A percentile compares a stretch with the other conserved stretches of the same genome.
phyloP scores from a whole-genome alignment of 805 yeast species.

The Blastobotrys attinorum region DNA sequence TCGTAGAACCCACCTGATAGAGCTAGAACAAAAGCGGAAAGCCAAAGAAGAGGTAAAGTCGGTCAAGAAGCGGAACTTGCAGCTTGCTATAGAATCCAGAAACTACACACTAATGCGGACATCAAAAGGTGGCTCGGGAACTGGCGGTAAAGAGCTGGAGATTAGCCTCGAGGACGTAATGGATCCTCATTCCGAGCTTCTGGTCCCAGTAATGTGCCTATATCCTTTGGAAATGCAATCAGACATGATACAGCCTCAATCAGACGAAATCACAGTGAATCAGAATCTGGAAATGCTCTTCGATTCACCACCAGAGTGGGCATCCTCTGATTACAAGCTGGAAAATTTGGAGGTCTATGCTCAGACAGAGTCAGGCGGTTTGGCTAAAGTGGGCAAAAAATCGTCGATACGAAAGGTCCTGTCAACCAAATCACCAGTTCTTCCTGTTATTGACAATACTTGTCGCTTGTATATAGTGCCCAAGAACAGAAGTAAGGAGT shows the following conservation, averaged over 20 bases:
- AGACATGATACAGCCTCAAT: slow-evolving; percentile 67
- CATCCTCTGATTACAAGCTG: slow-evolving; percentile 47
- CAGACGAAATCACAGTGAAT: slow-evolving; percentile 61
- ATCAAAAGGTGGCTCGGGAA: slow-evolving; percentile 26
- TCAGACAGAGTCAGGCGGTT: slow-evolving; percentile 79
- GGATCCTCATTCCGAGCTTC: slow-evolving; percentile 55
- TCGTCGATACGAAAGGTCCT: slow-evolving; percentile 57
- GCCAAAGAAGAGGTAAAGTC: slow-evolving; percentile 31
- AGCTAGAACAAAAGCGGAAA: slow-evolving; percentile 21
- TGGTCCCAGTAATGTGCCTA: slow-evolving; percentile 72
- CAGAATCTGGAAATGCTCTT: slow-evolving; percentile 56
- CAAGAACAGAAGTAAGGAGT: slow-evolving; percentile 50
- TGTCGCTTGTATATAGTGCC: slow-evolving; percentile 75
- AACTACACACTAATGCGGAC: slow-evolving; percentile 42
- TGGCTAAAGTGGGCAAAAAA: slow-evolving; percentile 78
- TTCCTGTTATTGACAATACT: slow-evolving; percentile 71
- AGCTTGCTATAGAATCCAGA: slow-evolving; percentile 55
- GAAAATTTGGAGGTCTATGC: slow-evolving; percentile 62
- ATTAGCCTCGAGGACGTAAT: slow-evolving; percentile 21
- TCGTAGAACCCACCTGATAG: slow-evolving; percentile 28
- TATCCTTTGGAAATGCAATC: slow-evolving; percentile 82
- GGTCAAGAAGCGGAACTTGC: slow-evolving; percentile 34
- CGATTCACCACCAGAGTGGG: slow-evolving; percentile 64
- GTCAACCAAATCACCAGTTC: slow-evolving; percentile 50
- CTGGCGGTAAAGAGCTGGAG: slow-evolving; percentile 34